Evolutionary conservation across 2,329 filamentous ascomycete genomes (phyloP), one percentile per base, ranked within the genome.

Genomic region (Chaetomium sp.): DNA sequence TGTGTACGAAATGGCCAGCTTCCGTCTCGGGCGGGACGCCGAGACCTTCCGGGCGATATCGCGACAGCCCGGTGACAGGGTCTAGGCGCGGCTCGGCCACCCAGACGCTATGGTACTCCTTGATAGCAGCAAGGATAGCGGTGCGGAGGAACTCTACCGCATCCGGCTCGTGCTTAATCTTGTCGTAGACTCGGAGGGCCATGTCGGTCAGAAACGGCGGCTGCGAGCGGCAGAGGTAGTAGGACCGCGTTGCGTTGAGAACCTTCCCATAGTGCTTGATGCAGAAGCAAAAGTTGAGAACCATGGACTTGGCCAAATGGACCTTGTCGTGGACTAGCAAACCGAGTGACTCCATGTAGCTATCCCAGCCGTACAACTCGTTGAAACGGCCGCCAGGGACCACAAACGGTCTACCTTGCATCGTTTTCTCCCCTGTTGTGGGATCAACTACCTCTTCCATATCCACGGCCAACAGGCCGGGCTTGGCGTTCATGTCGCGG

Each of bases 231-330:
- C 84, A 87, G 12, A 99, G 84, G 68, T 99, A 99, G 77, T 99
- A 99, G 1, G 91, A 91, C 38, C 94, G 84, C 55, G 94, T 99
- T 51, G 94, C 94, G 71, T 99, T 99, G 62, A 97, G 82, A 58
- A 99, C 96, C 76, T 97, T 99, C 66, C 91, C 92, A 69, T 99
- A 99, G 72, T 99, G 92, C 70, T 91, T 86, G 72, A 99, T 97
- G 74, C 90, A 95, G 76, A 99, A 99, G 71, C 90, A 95, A 71
- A 97, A 97, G 75, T 99, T 95, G 65, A 82, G 79, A 51, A 97
- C 91, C 90, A 99, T 97, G 49, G 87, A 82, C 75, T 96, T 96
- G 63, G 91, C 91, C 54, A 97, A 76, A 66, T 96, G 85, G 27
- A 90, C 84, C 57, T 89, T 85, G 68, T 94, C 88, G 67, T 92